phyloP scores from a whole-genome alignment of 768 basidiomycete species.

The Hebeloma cylindrosporum region DNA sequence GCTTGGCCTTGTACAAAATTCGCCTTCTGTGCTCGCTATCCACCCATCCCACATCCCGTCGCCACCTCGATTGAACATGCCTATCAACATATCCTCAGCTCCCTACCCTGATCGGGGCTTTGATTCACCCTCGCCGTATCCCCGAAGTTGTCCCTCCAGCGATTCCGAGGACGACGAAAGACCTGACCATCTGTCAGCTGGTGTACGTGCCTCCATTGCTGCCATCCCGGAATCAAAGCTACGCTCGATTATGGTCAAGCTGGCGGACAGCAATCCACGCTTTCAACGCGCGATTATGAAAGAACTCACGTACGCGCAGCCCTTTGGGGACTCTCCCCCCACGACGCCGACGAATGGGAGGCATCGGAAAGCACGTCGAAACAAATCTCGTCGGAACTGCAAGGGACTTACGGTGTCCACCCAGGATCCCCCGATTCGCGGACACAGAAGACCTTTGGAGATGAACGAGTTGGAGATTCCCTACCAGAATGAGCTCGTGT shows the following conservation, averaged over 20 bases:
- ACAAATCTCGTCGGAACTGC: constrained; percentile 13
- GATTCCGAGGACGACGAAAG: constrained; percentile 24
- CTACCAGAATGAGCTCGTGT: constrained; percentile 21
- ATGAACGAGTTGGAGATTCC: no score
- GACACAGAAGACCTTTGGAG: not conserved
- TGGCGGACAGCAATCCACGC: constrained; percentile 34
- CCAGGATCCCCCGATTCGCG: not conserved
- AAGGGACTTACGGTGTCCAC: constrained; percentile 15
- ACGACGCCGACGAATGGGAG: constrained; percentile 15
- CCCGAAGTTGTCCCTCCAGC: constrained; percentile 26
- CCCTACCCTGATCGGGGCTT: constrained; percentile 15
- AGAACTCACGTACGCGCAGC: constrained; percentile 30
- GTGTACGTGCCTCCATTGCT: constrained; percentile 34
- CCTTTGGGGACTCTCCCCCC: constrained; percentile 13
- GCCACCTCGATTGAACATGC: not conserved
- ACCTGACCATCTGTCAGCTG: constrained; percentile 7
- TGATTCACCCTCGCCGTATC: constrained; percentile 26
- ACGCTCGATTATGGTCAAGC: constrained; percentile 38
- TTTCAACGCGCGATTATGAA: constrained; percentile 40
- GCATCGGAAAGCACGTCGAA: constrained; percentile 11
- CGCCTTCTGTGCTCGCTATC: no score
- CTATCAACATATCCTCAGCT: not conserved
- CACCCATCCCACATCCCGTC: not conserved
- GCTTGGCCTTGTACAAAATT: no score
- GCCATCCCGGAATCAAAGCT: constrained; percentile 37